Evolutionary conservation across 2,329 filamentous ascomycete species (phyloP).

Genomic region (Pseudogymnoascus sp.): DNA sequence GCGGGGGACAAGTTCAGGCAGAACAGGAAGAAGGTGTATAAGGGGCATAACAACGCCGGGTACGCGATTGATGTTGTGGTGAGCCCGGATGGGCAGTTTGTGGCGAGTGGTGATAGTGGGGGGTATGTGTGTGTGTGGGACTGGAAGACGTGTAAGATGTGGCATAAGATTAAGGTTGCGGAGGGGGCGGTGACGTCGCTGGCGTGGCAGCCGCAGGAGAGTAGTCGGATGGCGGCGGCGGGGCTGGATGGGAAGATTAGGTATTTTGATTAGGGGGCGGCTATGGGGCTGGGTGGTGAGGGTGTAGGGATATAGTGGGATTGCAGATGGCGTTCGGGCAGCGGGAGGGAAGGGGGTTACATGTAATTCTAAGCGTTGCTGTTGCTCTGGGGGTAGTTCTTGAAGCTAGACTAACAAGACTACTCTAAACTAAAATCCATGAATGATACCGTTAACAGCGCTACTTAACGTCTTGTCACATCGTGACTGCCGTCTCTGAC

Average conservation of each 20-base stretch:
- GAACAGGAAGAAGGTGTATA: constrained; percentile 93
- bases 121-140: constrained; percentile 97
- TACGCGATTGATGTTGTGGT: constrained; percentile 85
- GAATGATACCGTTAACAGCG: background rate
- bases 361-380: constrained; percentile 3
- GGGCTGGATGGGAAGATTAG: constrained; percentile 82
- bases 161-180: constrained; percentile 84
- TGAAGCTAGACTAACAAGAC: background rate
- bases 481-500: background rate
- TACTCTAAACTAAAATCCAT: background rate
- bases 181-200: constrained; percentile 77
- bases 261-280: constrained; percentile 69
- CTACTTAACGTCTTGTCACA: background rate
- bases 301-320: constrained; percentile 7
- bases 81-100: constrained; percentile 84
- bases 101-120: constrained; percentile 76
- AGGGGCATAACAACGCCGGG: constrained; percentile 91
- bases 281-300: background rate
- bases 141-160: constrained; percentile 99
- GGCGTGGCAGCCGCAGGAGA: constrained; percentile 97
- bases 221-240: constrained; percentile 83
- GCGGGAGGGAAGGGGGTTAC: background rate
- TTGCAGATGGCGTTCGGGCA: constrained; percentile 9
- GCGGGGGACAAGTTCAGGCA: constrained; percentile 93
- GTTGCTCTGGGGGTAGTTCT: background rate